Evolutionary conservation across 1,284 basidiomycete genomes (phyloP).

Genomic region (Cryptococcus hybrid): DNA sequence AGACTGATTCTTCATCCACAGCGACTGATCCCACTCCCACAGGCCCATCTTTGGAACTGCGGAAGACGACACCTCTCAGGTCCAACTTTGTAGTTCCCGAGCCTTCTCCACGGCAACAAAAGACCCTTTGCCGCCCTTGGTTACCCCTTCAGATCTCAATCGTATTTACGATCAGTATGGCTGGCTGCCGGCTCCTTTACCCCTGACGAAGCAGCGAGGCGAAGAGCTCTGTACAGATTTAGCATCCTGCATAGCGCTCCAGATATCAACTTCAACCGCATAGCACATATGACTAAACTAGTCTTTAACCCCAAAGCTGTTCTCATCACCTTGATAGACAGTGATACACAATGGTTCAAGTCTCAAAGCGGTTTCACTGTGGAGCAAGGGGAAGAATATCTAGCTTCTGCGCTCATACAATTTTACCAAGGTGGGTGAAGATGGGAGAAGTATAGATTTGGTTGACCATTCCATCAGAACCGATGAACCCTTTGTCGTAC

Average conservation of each 20-base stretch:
- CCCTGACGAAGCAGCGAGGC: constrained; percentile 75
- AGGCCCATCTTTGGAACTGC: background rate
- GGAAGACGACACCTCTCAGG: background rate
- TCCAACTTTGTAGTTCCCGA: constrained; percentile 53
- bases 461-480: constrained; percentile 53
- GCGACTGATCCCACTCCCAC: constrained; percentile 21
- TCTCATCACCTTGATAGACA: constrained; percentile 75
- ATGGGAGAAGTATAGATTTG: too few species aligned
- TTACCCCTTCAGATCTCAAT: constrained; percentile 41
- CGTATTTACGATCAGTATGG: constrained; percentile 61
- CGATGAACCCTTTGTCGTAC: constrained; percentile 82
- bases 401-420: constrained; percentile 79
- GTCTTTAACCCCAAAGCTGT: constrained; percentile 90
- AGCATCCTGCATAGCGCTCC: constrained; percentile 81
- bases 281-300: constrained; percentile 81
- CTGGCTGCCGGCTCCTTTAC: constrained; percentile 74
- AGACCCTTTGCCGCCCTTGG: constrained; percentile 14
- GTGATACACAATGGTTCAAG: constrained; percentile 83
- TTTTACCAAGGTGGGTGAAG: constrained; percentile 66
- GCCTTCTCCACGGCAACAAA: background rate
- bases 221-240: constrained; percentile 74
- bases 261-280: constrained; percentile 89
- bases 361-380: constrained; percentile 63
- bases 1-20: constrained; percentile 21
- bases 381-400: constrained; percentile 60